Percentiles rank a stretch among this genome's conserved stretches.
Evolutionary conservation across 2,329 filamentous ascomycete species (phyloP).

Genomic region (Phyllosticta capitalensis): DNA sequence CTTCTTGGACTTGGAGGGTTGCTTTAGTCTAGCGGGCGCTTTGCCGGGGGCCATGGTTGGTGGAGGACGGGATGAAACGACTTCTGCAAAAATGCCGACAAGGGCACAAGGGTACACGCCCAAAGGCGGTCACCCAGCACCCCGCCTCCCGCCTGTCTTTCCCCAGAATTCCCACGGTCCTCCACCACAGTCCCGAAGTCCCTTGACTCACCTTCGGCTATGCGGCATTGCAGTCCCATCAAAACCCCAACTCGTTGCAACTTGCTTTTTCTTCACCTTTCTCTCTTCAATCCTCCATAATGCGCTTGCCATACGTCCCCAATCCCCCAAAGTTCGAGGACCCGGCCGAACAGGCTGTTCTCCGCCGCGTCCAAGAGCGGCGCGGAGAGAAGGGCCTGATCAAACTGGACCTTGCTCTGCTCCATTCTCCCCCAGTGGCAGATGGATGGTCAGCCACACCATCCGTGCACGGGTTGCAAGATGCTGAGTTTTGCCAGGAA

Average conservation of each 20-base stretch:
- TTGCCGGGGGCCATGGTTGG: conserved; percentile 1
- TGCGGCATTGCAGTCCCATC: neutral
- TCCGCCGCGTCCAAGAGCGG: conserved; percentile 42
- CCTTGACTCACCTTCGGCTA: neutral
- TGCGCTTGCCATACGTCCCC: conserved; percentile 46
- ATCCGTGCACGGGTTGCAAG: neutral
- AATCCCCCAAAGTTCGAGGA: conserved; percentile 40
- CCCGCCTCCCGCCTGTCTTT: neutral
- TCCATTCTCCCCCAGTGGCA: conserved; percentile 46
- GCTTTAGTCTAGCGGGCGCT: neutral
- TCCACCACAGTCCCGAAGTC: neutral
- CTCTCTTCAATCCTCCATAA: conserved; percentile 18
- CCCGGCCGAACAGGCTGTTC: conserved; percentile 40
- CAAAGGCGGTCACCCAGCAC: neutral
- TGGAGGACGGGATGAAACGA: neutral
- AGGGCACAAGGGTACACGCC: neutral
- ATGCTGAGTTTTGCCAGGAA: conserved; percentile 30
- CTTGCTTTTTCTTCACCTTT: neutral
- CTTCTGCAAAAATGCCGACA: neutral
- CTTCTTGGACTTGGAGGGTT: neutral
- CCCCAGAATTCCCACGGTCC: neutral
- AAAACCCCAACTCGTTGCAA: neutral
- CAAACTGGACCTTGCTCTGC: conserved; percentile 43
- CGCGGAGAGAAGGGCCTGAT: conserved; percentile 42
- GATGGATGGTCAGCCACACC: conserved; percentile 40